A percentile compares a stretch with the other conserved stretches of the same genome.
Conservation (phyloP, 306 rosid species). For the Pyrus pyrifolia region DNA sequence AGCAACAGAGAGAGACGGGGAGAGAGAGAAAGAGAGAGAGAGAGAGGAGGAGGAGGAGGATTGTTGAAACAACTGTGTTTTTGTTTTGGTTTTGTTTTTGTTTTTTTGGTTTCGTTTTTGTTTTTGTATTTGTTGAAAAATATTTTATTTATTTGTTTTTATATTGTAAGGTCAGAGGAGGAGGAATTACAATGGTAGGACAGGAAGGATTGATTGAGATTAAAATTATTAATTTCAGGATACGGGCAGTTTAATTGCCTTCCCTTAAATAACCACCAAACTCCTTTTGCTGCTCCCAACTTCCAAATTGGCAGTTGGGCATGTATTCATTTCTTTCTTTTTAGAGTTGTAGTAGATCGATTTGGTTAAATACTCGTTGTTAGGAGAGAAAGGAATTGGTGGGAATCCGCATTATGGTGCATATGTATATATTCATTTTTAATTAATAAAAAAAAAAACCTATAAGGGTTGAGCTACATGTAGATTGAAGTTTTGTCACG, state of each 20-base stretch:
- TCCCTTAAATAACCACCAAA: not conserved
- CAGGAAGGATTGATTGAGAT: too few species aligned
- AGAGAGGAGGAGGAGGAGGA: not conserved
- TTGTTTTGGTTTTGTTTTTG: too few species aligned
- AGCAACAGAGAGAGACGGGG: not conserved
- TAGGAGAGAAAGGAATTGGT: too few species aligned
- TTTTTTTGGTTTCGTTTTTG: not conserved
- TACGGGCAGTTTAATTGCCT: too few species aligned
- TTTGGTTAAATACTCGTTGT: too few species aligned
- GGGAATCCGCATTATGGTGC: rapidly evolving
- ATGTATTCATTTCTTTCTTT: not conserved
- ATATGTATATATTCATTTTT: too few species aligned
- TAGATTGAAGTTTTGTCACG: too few species aligned
- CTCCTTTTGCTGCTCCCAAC: not conserved
- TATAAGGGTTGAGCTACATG: too few species aligned
- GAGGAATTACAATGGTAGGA: not conserved
- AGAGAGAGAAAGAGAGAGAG: not conserved
- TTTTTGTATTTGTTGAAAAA: not conserved
- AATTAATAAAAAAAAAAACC: too few species aligned
- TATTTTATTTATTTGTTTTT: too few species aligned
- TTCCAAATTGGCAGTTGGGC: not conserved
- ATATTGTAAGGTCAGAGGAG: not conserved
- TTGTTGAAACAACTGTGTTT: not conserved
- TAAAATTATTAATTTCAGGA: too few species aligned
- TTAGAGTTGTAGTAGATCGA: too few species aligned